Evolutionary conservation across 208 protist genomes (phyloP), one percentile per base, ranked within the genome.

Genomic region (Entamoeba moshkovskii): DNA sequence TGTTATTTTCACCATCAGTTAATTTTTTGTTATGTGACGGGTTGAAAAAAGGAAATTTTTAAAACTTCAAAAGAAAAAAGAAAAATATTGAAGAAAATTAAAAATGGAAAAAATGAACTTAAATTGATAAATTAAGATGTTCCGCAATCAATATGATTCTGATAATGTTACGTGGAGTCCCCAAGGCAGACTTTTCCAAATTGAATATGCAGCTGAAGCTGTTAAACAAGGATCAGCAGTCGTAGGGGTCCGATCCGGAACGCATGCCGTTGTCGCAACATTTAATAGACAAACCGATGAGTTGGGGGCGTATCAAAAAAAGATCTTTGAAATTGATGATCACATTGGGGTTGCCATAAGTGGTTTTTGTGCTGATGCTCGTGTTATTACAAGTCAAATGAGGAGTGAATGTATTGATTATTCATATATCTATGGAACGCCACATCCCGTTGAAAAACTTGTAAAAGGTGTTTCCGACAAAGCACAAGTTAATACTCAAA

Each of bases 331-430:
- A 96, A 98, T 99, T 91, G 98, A 99, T 95, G 93, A 95, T 94
- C 98, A 99, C 96, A 98, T 99, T 94, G 98, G 96, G 66, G 95
- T 94, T 59, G 98, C 98, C 8, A 98, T 99, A 96, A 98, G 97
- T 94, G 99, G 99, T 46, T 97, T 99, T 93, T 98, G 97, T 44
- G 99, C 98, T 0, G 99, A 99, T 96, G 98, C 98, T 8, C 96
- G 98, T 85, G 99, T 99, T 59, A 97, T 99, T 29, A 97, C 99
- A 45, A 98, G 99, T 94, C 98, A 99, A 94, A 42, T 95, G 3
- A 52, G 73, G 5, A n/a, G 45, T n/a, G 94, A 95, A 25, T 52
- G 45, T 85, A 5, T 92, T 15, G 85, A 95, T 38, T 47, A 93
- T 33, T 25, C 47, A 5, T 95, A 85, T 45, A 92, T 91, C 2